phyloP scores from a whole-genome alignment of 352 stramenopile genomes.

The Pythium catenulatum region DNA sequence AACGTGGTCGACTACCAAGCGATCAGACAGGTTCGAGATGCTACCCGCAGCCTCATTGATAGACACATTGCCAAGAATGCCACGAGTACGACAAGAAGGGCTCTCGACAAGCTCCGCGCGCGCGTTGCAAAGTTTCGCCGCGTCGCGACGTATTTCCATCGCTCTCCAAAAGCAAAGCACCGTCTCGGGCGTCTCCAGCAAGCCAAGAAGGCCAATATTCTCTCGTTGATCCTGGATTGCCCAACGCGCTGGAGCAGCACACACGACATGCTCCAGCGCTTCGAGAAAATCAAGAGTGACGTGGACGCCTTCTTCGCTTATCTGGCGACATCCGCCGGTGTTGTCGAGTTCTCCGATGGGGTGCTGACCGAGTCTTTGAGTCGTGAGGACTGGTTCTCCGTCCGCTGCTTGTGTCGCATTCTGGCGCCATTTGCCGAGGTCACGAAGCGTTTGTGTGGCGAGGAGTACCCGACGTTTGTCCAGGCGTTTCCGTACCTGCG shows the following conservation, averaged over 20 bases:
- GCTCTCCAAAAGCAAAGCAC: neutral
- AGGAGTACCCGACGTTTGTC: constrained; percentile 2
- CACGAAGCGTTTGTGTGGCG: neutral
- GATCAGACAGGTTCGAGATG: neutral
- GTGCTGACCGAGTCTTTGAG: neutral
- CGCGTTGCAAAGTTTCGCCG: neutral
- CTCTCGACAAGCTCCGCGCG: neutral
- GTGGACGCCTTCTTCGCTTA: neutral
- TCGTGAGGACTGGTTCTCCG: neutral
- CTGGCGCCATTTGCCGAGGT: neutral
- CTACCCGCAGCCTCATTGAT: neutral
- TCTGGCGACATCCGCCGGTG: neutral
- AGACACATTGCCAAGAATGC: neutral
- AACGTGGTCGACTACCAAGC: neutral
- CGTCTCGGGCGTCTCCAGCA: neutral
- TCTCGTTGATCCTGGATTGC: neutral
- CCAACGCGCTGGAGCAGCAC: neutral
- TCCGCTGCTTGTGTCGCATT: neutral
- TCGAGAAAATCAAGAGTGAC: neutral
- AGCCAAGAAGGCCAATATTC: neutral
- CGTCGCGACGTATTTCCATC: neutral
- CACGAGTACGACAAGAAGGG: neutral
- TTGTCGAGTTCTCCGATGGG: neutral
- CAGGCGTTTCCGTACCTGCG: neutral
- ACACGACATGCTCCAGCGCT: neutral